Evolutionary conservation across 2,329 filamentous ascomycete genomes (phyloP).

Genomic region (Huntiella omanensis): DNA sequence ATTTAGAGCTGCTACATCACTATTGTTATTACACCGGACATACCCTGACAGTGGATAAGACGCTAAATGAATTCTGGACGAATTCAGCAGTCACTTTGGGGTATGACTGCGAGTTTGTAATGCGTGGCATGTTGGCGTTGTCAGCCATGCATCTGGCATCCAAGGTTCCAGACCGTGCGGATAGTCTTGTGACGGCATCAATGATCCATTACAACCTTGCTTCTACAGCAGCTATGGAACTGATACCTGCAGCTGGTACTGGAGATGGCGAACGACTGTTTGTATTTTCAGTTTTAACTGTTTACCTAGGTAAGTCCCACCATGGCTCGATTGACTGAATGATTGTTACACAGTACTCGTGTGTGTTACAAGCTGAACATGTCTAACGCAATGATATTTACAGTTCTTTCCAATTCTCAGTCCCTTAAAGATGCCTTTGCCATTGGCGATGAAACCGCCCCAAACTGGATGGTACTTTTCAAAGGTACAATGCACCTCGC

Average conservation of each 20-base stretch:
- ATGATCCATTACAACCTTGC: slow-evolving; percentile 17
- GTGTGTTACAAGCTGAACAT: background rate
- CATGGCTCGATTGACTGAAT: background rate
- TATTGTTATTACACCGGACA: slow-evolving; percentile 28
- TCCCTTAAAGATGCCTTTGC: slow-evolving; percentile 15
- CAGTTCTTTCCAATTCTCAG: slow-evolving; percentile 16
- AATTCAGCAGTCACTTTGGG: slow-evolving; percentile 27
- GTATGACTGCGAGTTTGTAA: slow-evolving; percentile 26
- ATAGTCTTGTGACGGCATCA: slow-evolving; percentile 10
- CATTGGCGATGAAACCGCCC: slow-evolving; percentile 2
- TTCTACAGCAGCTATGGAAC: slow-evolving; percentile 14
- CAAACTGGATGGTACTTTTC: slow-evolving; percentile 8
- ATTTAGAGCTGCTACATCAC: slow-evolving; percentile 34
- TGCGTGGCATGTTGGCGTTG: slow-evolving; percentile 29
- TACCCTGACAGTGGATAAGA: slow-evolving; percentile 24
- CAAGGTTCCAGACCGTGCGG: slow-evolving; percentile 12
- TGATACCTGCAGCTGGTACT: slow-evolving; percentile 13
- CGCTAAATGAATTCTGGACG: slow-evolving; percentile 26
- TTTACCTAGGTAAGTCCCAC: slow-evolving; percentile 16
- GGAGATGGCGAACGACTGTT: slow-evolving; percentile 15
- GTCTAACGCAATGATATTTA: background rate
- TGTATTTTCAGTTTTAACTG: slow-evolving; percentile 18
- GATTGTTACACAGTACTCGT: background rate
- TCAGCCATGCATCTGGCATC: slow-evolving; percentile 28
- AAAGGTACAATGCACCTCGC: slow-evolving; percentile 5